These are phyloP conservation scores for Phlyctochytrium arcticum DNA, from an alignment of 192 early-diverging fungal genomes.

Conservation along the genomic window DNA sequence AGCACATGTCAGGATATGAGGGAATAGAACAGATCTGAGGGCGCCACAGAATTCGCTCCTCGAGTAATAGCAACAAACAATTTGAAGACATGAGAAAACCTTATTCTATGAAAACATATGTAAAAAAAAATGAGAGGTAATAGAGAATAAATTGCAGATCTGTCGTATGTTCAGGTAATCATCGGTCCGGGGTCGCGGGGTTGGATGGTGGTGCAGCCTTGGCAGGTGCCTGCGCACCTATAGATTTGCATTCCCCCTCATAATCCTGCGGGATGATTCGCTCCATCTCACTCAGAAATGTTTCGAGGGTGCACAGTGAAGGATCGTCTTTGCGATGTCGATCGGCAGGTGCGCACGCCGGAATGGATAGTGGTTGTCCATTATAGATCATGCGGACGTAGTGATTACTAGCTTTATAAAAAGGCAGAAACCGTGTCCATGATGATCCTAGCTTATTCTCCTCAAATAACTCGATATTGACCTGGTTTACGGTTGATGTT, in stretches of 20 bases:
- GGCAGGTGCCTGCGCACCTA: too few species aligned
- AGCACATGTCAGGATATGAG: too few species aligned
- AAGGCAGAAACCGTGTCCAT: background rate
- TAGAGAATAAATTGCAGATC: too few species aligned
- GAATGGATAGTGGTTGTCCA: constrained; percentile 15
- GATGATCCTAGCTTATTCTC: background rate
- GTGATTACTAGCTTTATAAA: background rate
- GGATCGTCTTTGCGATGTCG: constrained; percentile 17
- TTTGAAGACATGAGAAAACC: too few species aligned
- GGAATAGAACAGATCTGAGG: too few species aligned
- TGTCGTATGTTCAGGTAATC: too few species aligned
- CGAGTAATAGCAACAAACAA: too few species aligned
- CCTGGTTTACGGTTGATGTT: background rate
- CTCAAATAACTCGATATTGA: constrained; percentile 29
- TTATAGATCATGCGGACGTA: constrained; percentile 35
- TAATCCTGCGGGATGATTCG: constrained; percentile 25
- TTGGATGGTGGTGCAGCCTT: too few species aligned
- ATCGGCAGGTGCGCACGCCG: constrained; percentile 11
- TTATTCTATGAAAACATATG: too few species aligned
- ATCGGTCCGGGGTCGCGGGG: too few species aligned
- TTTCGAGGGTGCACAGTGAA: constrained; percentile 32
- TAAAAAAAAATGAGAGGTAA: too few species aligned
- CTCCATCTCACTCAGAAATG: constrained; percentile 30
- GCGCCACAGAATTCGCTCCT: too few species aligned
- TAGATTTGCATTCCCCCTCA: constrained; percentile 10